Evolutionary conservation across 2,329 filamentous ascomycete genomes (phyloP), one percentile per base, ranked within the genome.

Genomic region (Epichloe typhina): DNA sequence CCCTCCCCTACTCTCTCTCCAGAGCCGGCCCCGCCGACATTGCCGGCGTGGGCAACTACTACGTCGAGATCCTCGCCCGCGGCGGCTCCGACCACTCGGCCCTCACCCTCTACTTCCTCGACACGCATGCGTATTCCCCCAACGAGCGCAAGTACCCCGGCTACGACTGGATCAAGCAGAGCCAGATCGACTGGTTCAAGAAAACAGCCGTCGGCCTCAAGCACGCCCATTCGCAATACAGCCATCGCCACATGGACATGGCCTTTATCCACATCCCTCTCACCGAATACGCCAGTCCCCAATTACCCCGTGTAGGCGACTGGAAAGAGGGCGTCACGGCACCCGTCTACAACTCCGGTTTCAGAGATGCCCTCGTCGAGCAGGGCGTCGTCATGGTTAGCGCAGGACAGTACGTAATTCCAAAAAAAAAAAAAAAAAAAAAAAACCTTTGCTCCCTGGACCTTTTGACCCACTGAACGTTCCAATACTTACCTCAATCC

Each of bases 211-310:
- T 83, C 52, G 70, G 80, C 12, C 70, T 96, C 45, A 88, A 88
- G 68, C 81, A 83, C 60, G 80, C 80, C 53, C 90, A 95, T 64
- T 77, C 79, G 54, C 82, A 88, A 59, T 98, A 96, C 67, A 88
- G 86, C 0, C 87, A 93, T 62, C 85, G 89, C 48, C 93, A 97
- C 64, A 87, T 98, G 78, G 86, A 98, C 63, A 80, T 97, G 66
- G 88, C 93, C 0, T 98, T 98, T 64, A 94, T 98, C 55, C 93
- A 98, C 64, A 98, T 98, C 51, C 93, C 93, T 0, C 72, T 98
- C 3, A 90, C 93, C 0, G 93, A 98, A 65, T 96, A 96, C 62
- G 74, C 77, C 39, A 76, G 83, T 47, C 63, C 69, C 1, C 72
- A 77, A 2, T 78, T 84, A 36, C 77, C 84, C 17, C 65, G 65